phyloP scores from a whole-genome alignment of 345 rosid species.

The Salix arbutifolia region DNA sequence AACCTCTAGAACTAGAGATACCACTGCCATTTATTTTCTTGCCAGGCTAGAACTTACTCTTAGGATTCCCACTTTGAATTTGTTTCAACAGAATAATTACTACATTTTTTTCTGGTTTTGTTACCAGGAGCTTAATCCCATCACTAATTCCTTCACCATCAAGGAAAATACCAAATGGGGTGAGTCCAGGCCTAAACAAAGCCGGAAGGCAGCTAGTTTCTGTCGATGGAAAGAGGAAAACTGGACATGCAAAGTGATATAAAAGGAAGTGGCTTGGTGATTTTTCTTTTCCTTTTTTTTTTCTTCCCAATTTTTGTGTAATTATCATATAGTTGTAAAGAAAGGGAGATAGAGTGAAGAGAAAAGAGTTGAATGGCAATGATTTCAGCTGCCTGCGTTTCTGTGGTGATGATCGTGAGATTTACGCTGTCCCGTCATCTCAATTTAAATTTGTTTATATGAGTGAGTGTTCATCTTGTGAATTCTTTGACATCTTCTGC shows the following conservation, averaged over 20 bases:
- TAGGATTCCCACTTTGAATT: not conserved
- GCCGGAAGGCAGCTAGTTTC: slow-evolving; percentile 30
- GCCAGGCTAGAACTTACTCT: not conserved
- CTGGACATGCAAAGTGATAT: slow-evolving; percentile 47
- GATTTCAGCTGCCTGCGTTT: slow-evolving; percentile 19
- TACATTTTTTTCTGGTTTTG: not conserved
- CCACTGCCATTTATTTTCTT: not conserved
- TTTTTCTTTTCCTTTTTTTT: not conserved
- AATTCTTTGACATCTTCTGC: slow-evolving; percentile 6
- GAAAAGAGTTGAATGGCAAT: slow-evolving; percentile 21
- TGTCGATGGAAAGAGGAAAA: slow-evolving; percentile 54
- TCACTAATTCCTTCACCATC: slow-evolving; percentile 60
- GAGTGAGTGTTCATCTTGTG: slow-evolving; percentile 21
- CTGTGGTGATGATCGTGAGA: slow-evolving; percentile 19
- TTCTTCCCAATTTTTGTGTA: slow-evolving; percentile 14
- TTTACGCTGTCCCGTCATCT: slow-evolving; percentile 10
- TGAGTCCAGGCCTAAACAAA: slow-evolving; percentile 32
- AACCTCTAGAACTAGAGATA: not conserved
- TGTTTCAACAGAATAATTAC: not conserved
- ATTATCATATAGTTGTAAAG: slow-evolving; percentile 17
- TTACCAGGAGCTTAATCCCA: slow-evolving; percentile 63
- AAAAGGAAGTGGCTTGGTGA: slow-evolving; percentile 11
- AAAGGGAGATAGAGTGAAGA: not conserved
- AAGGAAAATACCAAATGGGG: slow-evolving; percentile 42
- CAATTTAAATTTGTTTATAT: slow-evolving; percentile 18